Percentiles rank a stretch among this genome's conserved stretches.
Evolutionary conservation across 2,329 filamentous ascomycete species (phyloP).

Genomic region (Ophiostoma pallidulum): DNA sequence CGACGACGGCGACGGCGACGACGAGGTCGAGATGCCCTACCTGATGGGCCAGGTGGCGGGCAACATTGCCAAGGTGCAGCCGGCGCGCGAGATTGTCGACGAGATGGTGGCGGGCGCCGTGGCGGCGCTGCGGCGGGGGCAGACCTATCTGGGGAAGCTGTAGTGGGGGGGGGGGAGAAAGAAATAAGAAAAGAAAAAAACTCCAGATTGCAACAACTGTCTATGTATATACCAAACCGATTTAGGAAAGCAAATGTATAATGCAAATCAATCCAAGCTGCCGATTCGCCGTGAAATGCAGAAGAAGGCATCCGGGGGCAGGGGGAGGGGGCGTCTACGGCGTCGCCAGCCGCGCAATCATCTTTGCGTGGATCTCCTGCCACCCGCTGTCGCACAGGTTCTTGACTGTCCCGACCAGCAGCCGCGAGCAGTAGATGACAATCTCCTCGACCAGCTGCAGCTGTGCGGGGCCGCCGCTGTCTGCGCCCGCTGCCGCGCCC

Average conservation of each 20-base stretch:
- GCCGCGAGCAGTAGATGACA: slow-evolving; percentile 39
- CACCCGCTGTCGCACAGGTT: slow-evolving; percentile 42
- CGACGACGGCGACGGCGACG: slow-evolving; percentile 27
- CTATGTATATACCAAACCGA: too few relatives aligned
- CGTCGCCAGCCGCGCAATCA: slow-evolving; percentile 33
- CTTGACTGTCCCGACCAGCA: slow-evolving; percentile 41
- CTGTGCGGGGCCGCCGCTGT: too few relatives aligned
- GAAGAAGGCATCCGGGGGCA: too few relatives aligned
- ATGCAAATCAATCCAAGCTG: too few relatives aligned
- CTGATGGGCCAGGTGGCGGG: slow-evolving; percentile 92
- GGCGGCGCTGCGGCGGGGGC: slow-evolving; percentile 53
- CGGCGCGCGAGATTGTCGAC: slow-evolving; percentile 73
- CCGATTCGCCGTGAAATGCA: too few relatives aligned
- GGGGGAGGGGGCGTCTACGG: too few relatives aligned
- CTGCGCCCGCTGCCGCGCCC: too few relatives aligned
- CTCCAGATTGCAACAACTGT: neutral
- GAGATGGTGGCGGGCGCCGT: slow-evolving; percentile 80
- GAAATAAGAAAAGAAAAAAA: neutral
- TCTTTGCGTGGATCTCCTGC: slow-evolving; percentile 40
- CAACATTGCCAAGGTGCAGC: slow-evolving; percentile 65
- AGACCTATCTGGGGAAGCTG: slow-evolving; percentile 42
- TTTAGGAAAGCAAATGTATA: too few relatives aligned
- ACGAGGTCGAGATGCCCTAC: slow-evolving; percentile 76
- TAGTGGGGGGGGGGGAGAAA: neutral
- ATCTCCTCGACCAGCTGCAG: slow-evolving; percentile 41